Conservation (phyloP, 2,329 filamentous ascomycete species). For the Aureobasidium sp. region DNA sequence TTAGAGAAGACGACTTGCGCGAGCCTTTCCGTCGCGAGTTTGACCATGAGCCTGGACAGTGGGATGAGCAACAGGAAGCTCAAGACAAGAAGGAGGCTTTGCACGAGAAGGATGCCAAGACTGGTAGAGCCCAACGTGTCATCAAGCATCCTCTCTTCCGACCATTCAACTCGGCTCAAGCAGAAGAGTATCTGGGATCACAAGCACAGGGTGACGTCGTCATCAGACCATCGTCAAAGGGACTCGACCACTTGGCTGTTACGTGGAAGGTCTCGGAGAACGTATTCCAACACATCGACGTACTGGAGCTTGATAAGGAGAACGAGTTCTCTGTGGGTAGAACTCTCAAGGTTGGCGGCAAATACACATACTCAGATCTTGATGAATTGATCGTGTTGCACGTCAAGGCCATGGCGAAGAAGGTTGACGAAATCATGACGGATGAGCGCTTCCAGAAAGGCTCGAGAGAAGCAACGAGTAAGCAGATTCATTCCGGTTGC, state of each 20-base stretch:
- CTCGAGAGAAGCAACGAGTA: slow-evolving; percentile 77
- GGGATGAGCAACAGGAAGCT: slow-evolving; percentile 60
- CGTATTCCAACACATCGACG: slow-evolving; percentile 96
- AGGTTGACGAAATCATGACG: slow-evolving; percentile 92
- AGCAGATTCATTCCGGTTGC: slow-evolving; percentile 32
- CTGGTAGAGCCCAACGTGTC: slow-evolving; percentile 81
- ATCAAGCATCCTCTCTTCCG: slow-evolving; percentile 97
- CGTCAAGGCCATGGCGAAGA: slow-evolving; percentile 94
- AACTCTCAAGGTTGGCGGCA: slow-evolving; percentile 75
- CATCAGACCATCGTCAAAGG: slow-evolving; percentile 91
- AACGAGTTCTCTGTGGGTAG: slow-evolving; percentile 92
- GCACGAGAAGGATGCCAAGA: slow-evolving; percentile 76
- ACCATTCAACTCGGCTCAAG: slow-evolving; percentile 84
- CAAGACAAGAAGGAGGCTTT: slow-evolving; percentile 76
- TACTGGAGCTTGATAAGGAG: slow-evolving; percentile 92
- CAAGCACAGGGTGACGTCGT: slow-evolving; percentile 84
- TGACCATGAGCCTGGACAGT: slow-evolving; percentile 71
- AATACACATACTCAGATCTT: slow-evolving; percentile 89
- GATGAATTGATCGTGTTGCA: slow-evolving; percentile 97
- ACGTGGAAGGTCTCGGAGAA: slow-evolving; percentile 97
- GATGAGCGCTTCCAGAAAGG: slow-evolving; percentile 89
- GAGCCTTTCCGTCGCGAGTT: slow-evolving; percentile 62
- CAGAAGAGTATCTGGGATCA: slow-evolving; percentile 85
- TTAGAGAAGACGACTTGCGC: slow-evolving; percentile 74
- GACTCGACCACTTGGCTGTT: slow-evolving; percentile 87